Conservation (phyloP, 1,284 basidiomycete genomes). For the Melanopsichium pennsylvanicum region DNA sequence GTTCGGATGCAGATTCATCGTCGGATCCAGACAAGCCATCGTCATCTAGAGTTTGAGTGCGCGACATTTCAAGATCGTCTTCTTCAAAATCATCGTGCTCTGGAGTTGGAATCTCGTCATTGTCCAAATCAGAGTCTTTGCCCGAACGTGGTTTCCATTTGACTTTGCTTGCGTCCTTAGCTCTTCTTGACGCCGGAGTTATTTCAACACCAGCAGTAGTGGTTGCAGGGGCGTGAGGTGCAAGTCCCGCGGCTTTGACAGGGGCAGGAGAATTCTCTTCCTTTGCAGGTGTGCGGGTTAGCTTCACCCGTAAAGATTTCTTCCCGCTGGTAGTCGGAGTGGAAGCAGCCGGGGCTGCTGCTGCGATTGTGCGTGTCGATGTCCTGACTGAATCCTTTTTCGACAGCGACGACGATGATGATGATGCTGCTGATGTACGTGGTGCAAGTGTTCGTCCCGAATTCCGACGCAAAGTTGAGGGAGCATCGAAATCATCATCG, state of each 20-base stretch:
- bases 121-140: constrained; percentile 23
- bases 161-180: constrained; percentile 30
- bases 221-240: constrained; percentile 2
- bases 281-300: constrained; percentile 25
- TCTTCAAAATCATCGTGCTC: constrained; percentile 8
- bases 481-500: constrained; percentile 56
- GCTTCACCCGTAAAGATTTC: constrained; percentile 36
- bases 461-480: constrained; percentile 11
- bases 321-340: constrained; percentile 18
- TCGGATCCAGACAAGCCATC: constrained; percentile 15
- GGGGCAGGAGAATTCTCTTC: constrained; percentile 11
- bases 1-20: constrained; percentile 22
- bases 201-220: no score
- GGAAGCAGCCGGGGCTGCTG: background rate
- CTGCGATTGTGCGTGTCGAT: constrained; percentile 12
- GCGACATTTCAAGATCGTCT: constrained; percentile 12
- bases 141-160: constrained; percentile 30
- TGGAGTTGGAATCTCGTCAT: constrained; percentile 15
- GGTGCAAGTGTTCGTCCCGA: constrained; percentile 1
- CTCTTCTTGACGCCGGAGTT: no score
- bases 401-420: background rate
- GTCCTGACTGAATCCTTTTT: constrained; percentile 18
- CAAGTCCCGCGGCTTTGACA: background rate
- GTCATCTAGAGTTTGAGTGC: background rate
- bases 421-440: background rate